Percentiles rank a stretch among this genome's conserved stretches.
phyloP scores from a whole-genome alignment of 495 filamentous ascomycete species.

The Hypoxylon trugodes region DNA sequence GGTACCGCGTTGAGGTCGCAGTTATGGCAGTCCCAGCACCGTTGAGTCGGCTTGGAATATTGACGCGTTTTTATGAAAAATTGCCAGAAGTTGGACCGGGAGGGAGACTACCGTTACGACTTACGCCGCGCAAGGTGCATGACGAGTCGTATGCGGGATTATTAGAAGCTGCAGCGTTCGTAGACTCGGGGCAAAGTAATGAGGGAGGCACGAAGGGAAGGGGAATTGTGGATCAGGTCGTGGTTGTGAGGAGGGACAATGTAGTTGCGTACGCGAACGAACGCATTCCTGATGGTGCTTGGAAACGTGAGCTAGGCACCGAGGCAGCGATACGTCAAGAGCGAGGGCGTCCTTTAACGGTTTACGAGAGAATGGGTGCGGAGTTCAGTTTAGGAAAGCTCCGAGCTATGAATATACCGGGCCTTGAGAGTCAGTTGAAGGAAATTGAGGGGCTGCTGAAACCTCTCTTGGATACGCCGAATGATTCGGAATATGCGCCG shows the following conservation, averaged over 20 bases:
- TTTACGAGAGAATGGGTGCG: slow-evolving; percentile 29
- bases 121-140: slow-evolving; percentile 50
- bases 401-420: slow-evolving; percentile 25
- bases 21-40: slow-evolving; percentile 46
- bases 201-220: too few relatives aligned
- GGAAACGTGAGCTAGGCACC: slow-evolving; percentile 14
- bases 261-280: slow-evolving; percentile 37
- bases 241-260: slow-evolving; percentile 42
- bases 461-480: slow-evolving; percentile 32
- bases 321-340: slow-evolving; percentile 37
- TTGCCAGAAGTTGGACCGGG: slow-evolving; percentile 40
- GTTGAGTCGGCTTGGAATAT: slow-evolving; percentile 46
- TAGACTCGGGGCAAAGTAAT: too few relatives aligned
- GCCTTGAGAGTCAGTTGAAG: slow-evolving; percentile 38
- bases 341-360: slow-evolving; percentile 36
- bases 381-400: slow-evolving; percentile 38
- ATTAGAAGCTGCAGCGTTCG: slow-evolving; percentile 37
- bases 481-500: not conserved
- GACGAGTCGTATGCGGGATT: slow-evolving; percentile 49
- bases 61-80: slow-evolving; percentile 41
- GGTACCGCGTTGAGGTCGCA: slow-evolving; percentile 43
- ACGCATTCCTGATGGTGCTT: slow-evolving; percentile 5
- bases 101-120: slow-evolving; percentile 39
- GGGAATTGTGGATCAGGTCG: slow-evolving; percentile 26
- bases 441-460: slow-evolving; percentile 43